These are phyloP conservation scores for Paratrimastix pyriformis DNA, from an alignment of 78 protist species.

Conservation along the genomic window DNA sequence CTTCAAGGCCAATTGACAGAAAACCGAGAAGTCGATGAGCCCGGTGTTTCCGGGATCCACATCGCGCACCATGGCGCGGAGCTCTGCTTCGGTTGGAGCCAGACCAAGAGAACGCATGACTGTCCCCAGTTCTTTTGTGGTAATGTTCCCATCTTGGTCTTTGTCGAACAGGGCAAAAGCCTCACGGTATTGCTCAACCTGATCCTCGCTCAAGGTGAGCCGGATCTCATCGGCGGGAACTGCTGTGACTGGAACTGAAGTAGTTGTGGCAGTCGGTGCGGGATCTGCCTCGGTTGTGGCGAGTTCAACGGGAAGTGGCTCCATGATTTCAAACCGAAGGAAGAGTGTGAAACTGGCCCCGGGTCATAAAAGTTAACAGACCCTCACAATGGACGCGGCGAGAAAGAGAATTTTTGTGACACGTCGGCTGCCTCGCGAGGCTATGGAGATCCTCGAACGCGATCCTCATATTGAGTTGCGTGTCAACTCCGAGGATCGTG, in stretches of 20 bases:
- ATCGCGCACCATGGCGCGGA: constrained; percentile 27
- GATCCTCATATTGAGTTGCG: no score
- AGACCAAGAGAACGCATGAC: constrained; percentile 38
- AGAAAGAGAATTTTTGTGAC: background rate
- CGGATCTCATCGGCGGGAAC: background rate
- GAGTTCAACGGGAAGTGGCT: no score
- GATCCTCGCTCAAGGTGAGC: constrained; percentile 15
- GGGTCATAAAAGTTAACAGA: no score
- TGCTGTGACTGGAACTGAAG: no score
- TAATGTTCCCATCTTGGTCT: constrained; percentile 25
- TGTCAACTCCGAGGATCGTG: no score
- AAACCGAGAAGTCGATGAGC: constrained; percentile 34
- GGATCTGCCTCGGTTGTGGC: no score
- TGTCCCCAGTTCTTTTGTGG: constrained; percentile 13
- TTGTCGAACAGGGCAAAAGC: constrained; percentile 30
- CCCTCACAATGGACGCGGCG: no score
- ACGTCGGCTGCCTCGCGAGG: background rate
- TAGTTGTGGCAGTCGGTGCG: no score
- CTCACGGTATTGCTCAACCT: constrained; percentile 18
- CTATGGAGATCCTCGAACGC: no score
- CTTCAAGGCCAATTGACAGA: background rate
- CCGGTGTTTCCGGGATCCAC: constrained; percentile 35
- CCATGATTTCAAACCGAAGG: no score
- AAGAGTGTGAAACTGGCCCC: no score
- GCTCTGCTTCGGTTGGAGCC: constrained; percentile 29